Percentiles rank a stretch among this genome's conserved stretches.
Evolutionary conservation across 768 basidiomycete genomes (phyloP).

Genomic region (Pluteus cervinus): DNA sequence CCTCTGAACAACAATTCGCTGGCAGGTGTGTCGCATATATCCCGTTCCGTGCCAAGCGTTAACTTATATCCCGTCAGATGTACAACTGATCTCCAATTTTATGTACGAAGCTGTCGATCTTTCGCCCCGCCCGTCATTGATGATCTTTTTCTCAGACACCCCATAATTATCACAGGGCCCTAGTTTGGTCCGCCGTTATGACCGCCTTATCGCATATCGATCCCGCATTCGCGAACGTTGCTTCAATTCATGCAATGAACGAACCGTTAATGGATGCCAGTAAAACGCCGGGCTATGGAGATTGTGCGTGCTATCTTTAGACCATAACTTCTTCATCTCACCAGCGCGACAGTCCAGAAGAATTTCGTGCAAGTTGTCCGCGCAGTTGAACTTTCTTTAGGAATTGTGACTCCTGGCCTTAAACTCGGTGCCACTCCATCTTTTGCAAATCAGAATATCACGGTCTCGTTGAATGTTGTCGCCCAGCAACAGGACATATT

Average conservation of each 20-base stretch:
- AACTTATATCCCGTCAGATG: slow-evolving; percentile 37
- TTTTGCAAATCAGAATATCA: too few relatives aligned
- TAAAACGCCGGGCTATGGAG: slow-evolving; percentile 63
- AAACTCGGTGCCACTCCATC: slow-evolving; percentile 12
- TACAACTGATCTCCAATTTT: slow-evolving; percentile 65
- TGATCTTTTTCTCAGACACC: slow-evolving; percentile 37
- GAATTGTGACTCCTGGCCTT: slow-evolving; percentile 37
- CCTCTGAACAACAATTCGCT: slow-evolving; percentile 56
- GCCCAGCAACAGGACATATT: slow-evolving; percentile 15
- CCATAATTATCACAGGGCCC: slow-evolving; percentile 69
- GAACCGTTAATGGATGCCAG: slow-evolving; percentile 71
- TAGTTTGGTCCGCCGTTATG: slow-evolving; percentile 82
- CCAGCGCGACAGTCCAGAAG: slow-evolving; percentile 45
- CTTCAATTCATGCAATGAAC: slow-evolving; percentile 71
- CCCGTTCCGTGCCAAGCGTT: background rate
- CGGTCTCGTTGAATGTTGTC: slow-evolving; percentile 17
- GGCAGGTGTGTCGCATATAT: slow-evolving; percentile 42
- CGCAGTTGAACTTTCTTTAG: slow-evolving; percentile 55
- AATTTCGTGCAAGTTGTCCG: slow-evolving; percentile 67
- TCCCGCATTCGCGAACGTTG: slow-evolving; percentile 56
- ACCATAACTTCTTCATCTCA: background rate
- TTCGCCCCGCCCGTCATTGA: background rate
- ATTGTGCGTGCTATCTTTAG: slow-evolving; percentile 39
- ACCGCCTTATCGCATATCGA: slow-evolving; percentile 66
- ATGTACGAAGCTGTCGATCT: slow-evolving; percentile 33